Percentiles rank a stretch among this genome's conserved stretches.
phyloP scores from a whole-genome alignment of 2,329 filamentous ascomycete species.

The Pezicula carpinea region DNA sequence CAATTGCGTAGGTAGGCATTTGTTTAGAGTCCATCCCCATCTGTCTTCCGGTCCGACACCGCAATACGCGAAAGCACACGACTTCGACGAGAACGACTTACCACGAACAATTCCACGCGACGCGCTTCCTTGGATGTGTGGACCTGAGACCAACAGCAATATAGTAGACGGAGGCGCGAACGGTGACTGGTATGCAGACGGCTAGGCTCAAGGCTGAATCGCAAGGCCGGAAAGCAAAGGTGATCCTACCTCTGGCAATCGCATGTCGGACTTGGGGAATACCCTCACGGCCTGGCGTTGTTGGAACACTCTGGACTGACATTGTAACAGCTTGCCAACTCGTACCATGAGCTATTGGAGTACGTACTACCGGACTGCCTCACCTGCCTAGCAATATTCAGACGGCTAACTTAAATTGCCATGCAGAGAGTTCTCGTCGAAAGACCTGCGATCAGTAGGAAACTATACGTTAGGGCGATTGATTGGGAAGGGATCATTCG shows the following conservation, averaged over 20 bases:
- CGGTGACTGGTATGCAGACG: conserved; percentile 36
- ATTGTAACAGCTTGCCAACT: conserved; percentile 75
- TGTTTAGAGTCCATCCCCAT: neutral
- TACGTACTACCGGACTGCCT: conserved; percentile 44
- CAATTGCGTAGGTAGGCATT: too few species aligned
- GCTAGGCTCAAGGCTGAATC: conserved; percentile 52
- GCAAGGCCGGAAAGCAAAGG: conserved; percentile 60
- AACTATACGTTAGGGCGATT: conserved; percentile 90
- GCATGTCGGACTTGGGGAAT: conserved; percentile 5
- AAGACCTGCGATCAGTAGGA: conserved; percentile 85
- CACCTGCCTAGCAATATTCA: neutral
- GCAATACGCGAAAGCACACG: neutral
- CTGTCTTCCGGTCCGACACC: neutral
- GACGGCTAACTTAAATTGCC: conserved; percentile 20
- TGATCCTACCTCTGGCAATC: conserved; percentile 16
- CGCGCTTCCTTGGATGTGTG: conserved; percentile 25
- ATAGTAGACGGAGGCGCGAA: conserved; percentile 26
- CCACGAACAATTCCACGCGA: conserved; percentile 5
- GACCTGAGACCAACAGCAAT: conserved; percentile 20
- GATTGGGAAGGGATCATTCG: conserved; percentile 97
- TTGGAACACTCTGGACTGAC: conserved; percentile 29
- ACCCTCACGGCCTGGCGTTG: conserved; percentile 2
- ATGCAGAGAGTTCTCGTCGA: conserved; percentile 83
- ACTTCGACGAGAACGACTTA: neutral
- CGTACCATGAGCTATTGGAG: conserved; percentile 94